A percentile compares a stretch with the other conserved stretches of the same genome.
phyloP scores from a whole-genome alignment of 108 stramenopile species.

The Pseudonitzschia pungens region DNA sequence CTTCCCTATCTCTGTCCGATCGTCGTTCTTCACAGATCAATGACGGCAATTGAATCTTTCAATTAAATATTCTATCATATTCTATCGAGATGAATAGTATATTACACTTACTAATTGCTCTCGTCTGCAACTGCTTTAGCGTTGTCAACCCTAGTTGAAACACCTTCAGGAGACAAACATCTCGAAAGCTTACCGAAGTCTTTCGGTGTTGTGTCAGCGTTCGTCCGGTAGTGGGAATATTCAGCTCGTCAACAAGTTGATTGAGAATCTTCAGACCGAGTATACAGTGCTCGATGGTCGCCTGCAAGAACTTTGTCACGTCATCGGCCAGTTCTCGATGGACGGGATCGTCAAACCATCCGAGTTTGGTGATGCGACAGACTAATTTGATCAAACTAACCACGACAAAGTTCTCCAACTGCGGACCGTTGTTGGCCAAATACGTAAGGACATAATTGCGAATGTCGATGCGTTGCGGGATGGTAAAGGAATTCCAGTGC shows the following conservation, averaged over 20 bases:
- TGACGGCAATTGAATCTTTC: background rate
- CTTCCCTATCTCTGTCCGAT: background rate
- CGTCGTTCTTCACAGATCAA: background rate
- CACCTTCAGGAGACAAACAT: conserved; percentile 89
- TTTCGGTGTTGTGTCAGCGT: conserved; percentile 96
- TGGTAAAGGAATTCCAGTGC: conserved; percentile 95
- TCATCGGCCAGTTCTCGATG: conserved; percentile 95
- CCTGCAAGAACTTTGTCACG: conserved; percentile 94
- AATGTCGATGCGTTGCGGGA: conserved; percentile 91
- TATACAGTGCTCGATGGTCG: conserved; percentile 93
- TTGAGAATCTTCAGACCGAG: conserved; percentile 95
- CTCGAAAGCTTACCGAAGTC: conserved; percentile 95
- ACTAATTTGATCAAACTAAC: conserved; percentile 89
- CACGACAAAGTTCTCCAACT: conserved; percentile 87
- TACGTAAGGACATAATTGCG: conserved; percentile 95
- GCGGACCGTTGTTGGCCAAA: conserved; percentile 91
- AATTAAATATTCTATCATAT: background rate
- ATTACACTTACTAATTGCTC: conserved; percentile 70
- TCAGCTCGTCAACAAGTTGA: conserved; percentile 95
- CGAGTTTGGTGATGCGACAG: conserved; percentile 97
- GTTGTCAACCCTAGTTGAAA: conserved; percentile 93
- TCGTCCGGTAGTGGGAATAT: conserved; percentile 90
- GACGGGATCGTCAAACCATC: conserved; percentile 94
- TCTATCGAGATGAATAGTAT: background rate
- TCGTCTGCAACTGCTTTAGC: conserved; percentile 87